Evolutionary conservation across 768 basidiomycete species (phyloP).

Genomic region (Psilocybe subaeruginosa): DNA sequence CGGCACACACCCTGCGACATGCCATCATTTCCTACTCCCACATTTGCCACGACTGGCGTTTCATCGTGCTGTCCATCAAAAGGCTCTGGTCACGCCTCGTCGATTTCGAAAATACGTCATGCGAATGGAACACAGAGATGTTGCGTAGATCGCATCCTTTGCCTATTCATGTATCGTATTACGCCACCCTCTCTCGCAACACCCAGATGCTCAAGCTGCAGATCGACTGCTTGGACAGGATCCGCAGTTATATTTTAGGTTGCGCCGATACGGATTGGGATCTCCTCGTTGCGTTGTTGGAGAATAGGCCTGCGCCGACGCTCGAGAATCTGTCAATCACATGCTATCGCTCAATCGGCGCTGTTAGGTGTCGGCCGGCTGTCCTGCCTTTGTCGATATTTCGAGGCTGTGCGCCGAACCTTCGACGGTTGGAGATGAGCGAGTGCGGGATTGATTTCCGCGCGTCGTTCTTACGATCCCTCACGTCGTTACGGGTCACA

Average conservation of each 20-base stretch:
- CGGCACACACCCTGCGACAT: constrained; percentile 2
- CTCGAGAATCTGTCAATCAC: constrained; percentile 16
- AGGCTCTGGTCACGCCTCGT: constrained; percentile 19
- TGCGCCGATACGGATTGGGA: constrained; percentile 17
- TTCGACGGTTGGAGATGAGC: constrained; percentile 17
- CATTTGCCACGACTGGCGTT: constrained; percentile 22
- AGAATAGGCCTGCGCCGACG: constrained; percentile 8
- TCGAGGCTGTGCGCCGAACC: constrained; percentile 12
- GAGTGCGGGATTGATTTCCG: constrained; percentile 19
- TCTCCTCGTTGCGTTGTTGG: constrained; percentile 9
- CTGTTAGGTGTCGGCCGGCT: neutral
- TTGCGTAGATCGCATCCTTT: constrained; percentile 20
- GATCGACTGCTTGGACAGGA: constrained; percentile 17
- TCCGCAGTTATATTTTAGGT: constrained; percentile 16
- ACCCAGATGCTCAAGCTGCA: constrained; percentile 8
- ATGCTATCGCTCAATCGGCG: constrained; percentile 4
- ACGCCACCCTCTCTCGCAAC: constrained; percentile 2
- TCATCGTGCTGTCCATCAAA: constrained; percentile 16
- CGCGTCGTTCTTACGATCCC: constrained; percentile 5
- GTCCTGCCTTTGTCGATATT: constrained; percentile 17
- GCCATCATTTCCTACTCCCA: constrained; percentile 21
- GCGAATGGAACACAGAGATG: constrained; percentile 24
- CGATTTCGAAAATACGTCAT: constrained; percentile 20
- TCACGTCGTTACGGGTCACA: constrained; percentile 19
- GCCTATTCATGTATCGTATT: constrained; percentile 14